phyloP scores from a whole-genome alignment of 805 yeast genomes.

The Priceomyces melissophilus region DNA sequence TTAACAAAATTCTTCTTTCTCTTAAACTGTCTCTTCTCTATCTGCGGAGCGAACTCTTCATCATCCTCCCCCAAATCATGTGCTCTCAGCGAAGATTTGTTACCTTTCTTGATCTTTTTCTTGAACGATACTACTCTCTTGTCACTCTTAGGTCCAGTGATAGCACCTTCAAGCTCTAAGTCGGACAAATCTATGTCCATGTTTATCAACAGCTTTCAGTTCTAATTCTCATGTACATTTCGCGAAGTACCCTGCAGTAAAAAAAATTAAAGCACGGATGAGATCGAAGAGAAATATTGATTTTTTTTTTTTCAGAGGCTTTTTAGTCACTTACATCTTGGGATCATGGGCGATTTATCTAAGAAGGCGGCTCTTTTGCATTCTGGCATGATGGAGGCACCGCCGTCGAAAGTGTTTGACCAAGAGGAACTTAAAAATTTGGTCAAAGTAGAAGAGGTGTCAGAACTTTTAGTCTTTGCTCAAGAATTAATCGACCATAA shows the following conservation, averaged over 20 bases:
- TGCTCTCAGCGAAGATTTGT: conserved; percentile 4
- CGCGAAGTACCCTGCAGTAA: too few species aligned
- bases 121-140: conserved; percentile 5
- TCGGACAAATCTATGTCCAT: conserved; percentile 3
- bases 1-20: conserved; percentile 11
- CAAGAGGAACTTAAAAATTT: conserved; percentile 66
- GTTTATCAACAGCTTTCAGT: not conserved
- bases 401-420: conserved; percentile 49
- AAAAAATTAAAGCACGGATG: too few species aligned
- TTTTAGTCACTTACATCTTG: not conserved
- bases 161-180: not conserved
- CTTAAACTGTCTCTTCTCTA: conserved; percentile 17
- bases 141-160: not conserved
- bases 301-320: too few species aligned
- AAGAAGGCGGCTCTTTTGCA: conserved; percentile 59
- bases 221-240: too few species aligned
- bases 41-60: conserved; percentile 6
- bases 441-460: conserved; percentile 39
- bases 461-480: conserved; percentile 44
- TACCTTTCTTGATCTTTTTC: conserved; percentile 10
- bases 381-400: conserved; percentile 54
- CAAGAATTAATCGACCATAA: conserved; percentile 56
- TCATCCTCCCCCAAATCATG: conserved; percentile 19
- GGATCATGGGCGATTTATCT: conserved; percentile 23
- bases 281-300: too few species aligned